Evolutionary conservation across 805 yeast genomes (phyloP).

Genomic region (Spathaspora gorwiae): DNA sequence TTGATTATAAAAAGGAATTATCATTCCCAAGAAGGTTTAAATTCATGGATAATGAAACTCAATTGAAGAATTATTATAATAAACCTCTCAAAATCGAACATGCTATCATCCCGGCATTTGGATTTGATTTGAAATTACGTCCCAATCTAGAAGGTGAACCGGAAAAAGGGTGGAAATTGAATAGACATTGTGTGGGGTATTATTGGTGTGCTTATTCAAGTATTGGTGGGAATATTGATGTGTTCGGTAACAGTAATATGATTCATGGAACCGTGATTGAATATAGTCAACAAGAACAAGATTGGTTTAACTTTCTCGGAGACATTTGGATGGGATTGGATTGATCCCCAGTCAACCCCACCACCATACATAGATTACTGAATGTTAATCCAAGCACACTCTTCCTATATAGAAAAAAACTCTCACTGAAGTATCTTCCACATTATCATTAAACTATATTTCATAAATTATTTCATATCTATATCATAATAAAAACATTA

Average conservation of each 20-base stretch:
- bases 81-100: conserved; percentile 37
- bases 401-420: no score
- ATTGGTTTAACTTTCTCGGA: conserved; percentile 41
- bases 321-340: conserved; percentile 44
- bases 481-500: no score
- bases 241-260: no score
- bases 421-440: no score
- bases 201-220: conserved; percentile 60
- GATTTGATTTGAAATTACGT: conserved; percentile 28
- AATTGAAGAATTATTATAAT: conserved; percentile 23
- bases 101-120: conserved; percentile 51
- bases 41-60: conserved; percentile 15
- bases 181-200: conserved; percentile 49
- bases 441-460: no score
- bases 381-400: no score
- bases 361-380: no score
- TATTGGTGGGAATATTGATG: conserved; percentile 42
- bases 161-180: conserved; percentile 47
- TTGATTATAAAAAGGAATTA: conserved; percentile 32
- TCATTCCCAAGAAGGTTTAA: conserved; percentile 18
- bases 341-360: no score
- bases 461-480: no score
- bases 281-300: conserved; percentile 24
- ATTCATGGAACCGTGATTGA: conserved; percentile 23
- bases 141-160: conserved; percentile 39